These are phyloP conservation scores for Candida boleticola DNA, from an alignment of 805 yeast genomes.

Conservation along the genomic window DNA sequence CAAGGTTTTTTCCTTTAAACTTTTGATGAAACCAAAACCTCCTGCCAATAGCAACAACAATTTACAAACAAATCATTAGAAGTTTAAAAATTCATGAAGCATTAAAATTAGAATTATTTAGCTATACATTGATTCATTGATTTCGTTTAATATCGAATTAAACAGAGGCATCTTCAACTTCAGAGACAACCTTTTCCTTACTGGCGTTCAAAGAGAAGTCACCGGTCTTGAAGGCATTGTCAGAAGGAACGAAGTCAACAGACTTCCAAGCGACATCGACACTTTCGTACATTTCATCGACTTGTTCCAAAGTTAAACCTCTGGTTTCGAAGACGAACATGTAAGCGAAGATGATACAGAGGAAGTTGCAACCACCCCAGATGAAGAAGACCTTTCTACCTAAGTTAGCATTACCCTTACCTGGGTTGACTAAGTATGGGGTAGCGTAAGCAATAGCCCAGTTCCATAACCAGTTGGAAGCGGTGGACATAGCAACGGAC, in stretches of 20 bases:
- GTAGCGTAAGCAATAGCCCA: conserved; percentile 42
- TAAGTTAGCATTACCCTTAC: conserved; percentile 38
- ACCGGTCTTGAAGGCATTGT: conserved; percentile 32
- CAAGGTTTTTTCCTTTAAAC: too few species aligned
- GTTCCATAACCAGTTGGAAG: conserved; percentile 43
- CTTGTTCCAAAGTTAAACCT: conserved; percentile 41
- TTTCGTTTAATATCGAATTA: too few species aligned
- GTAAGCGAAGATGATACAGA: conserved; percentile 33
- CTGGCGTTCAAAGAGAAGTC: conserved; percentile 11
- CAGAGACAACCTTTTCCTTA: conserved; percentile 25
- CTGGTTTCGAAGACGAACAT: conserved; percentile 37
- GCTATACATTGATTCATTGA: too few species aligned
- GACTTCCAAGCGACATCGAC: conserved; percentile 37
- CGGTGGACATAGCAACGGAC: conserved; percentile 39
- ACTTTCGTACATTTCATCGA: conserved; percentile 37
- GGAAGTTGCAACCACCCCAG: conserved; percentile 41
- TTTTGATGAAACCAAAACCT: too few species aligned
- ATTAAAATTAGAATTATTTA: too few species aligned
- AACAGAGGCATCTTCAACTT: conserved; percentile 28
- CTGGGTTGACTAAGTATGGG: conserved; percentile 40
- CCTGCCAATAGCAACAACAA: too few species aligned
- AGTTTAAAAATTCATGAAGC: too few species aligned
- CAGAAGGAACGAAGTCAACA: conserved; percentile 27
- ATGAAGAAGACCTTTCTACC: conserved; percentile 41
- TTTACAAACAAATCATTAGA: too few species aligned